Percentiles rank a stretch among this genome's conserved stretches.
phyloP scores from a whole-genome alignment of 2,329 filamentous ascomycete species.

The Botrytis porri region DNA sequence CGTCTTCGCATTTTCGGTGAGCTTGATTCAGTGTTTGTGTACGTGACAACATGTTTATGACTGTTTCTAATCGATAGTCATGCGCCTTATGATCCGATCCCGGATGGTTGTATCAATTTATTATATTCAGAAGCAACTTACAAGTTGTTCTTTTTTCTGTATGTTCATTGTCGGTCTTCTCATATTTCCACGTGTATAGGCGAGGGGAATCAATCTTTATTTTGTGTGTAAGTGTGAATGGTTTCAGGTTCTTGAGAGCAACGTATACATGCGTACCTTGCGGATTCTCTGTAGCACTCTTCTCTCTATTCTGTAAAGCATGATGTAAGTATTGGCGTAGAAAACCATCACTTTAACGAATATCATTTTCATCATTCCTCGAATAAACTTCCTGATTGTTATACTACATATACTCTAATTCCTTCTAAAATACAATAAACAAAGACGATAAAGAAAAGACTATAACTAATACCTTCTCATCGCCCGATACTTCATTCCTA shows the following conservation, averaged over 20 bases:
- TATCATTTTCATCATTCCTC: background rate
- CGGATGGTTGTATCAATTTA: background rate
- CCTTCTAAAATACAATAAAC: background rate
- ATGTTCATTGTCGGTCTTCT: background rate
- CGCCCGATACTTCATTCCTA: background rate
- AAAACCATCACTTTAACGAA: background rate
- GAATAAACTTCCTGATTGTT: background rate
- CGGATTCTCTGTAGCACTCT: background rate
- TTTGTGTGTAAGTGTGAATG: background rate
- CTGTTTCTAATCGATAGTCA: background rate
- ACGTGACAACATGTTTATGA: background rate
- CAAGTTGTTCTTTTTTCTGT: background rate
- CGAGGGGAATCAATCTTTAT: background rate
- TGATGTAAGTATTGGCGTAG: background rate
- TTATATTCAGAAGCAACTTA: background rate
- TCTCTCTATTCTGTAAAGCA: background rate
- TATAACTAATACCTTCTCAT: background rate
- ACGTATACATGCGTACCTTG: background rate
- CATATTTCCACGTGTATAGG: background rate
- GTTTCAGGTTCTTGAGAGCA: background rate
- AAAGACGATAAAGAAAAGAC: background rate
- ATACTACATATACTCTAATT: fast-evolving
- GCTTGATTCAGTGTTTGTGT: background rate
- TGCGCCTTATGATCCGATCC: background rate
- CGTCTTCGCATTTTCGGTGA: background rate